Conservation (phyloP, 345 rosid genomes). For the Lumnitzera littorea region DNA sequence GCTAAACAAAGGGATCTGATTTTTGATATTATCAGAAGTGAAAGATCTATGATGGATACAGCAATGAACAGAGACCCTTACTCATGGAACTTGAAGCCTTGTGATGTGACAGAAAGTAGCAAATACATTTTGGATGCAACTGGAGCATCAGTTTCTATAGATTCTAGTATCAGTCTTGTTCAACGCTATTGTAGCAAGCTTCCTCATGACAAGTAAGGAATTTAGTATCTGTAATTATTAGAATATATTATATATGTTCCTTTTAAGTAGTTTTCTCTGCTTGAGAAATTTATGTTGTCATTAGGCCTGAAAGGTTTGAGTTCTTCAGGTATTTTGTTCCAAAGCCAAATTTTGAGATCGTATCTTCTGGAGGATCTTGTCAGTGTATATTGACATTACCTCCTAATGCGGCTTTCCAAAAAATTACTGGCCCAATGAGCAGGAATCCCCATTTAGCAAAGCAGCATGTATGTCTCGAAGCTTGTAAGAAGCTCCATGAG, state of each 20-base stretch:
- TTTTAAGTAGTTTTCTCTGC: too few species aligned
- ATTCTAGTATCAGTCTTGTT: slow-evolving; percentile 45
- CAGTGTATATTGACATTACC: slow-evolving; percentile 45
- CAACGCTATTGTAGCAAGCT: slow-evolving; percentile 51
- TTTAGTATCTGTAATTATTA: background rate
- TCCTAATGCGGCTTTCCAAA: slow-evolving; percentile 40
- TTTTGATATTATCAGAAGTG: slow-evolving; percentile 59
- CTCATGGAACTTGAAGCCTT: slow-evolving; percentile 21
- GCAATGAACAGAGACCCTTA: slow-evolving; percentile 45
- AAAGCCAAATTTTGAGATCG: slow-evolving; percentile 39
- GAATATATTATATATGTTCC: too few species aligned
- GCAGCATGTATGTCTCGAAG: slow-evolving; percentile 68
- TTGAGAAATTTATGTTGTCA: too few species aligned
- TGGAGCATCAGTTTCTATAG: slow-evolving; percentile 47
- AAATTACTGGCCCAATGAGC: slow-evolving; percentile 42
- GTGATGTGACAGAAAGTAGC: slow-evolving; percentile 21
- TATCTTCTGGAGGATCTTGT: slow-evolving; percentile 23
- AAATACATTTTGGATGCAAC: slow-evolving; percentile 34
- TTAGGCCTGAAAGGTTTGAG: background rate
- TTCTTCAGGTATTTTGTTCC: slow-evolving; percentile 35
- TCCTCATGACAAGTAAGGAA: slow-evolving; percentile 43
- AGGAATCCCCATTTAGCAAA: slow-evolving; percentile 45
- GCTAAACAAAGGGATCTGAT: slow-evolving; percentile 50
- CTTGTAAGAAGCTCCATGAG: slow-evolving; percentile 61
- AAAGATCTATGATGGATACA: slow-evolving; percentile 40